Base-by-base conservation (phyloP, 2,329 filamentous ascomycete genomes). In the Fusarium napiforme region DNA sequence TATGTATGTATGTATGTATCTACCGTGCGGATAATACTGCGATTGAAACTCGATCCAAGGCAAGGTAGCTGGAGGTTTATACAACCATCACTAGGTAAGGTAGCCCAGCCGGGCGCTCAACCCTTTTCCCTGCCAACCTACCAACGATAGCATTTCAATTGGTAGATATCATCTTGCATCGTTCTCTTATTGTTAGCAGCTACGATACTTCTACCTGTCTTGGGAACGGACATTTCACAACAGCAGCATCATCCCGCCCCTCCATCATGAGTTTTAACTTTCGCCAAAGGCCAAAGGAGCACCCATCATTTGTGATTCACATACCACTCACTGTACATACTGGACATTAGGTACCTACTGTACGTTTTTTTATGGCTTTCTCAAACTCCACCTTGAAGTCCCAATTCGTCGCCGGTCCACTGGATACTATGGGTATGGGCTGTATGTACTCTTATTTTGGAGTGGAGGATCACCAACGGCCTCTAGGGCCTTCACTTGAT, bases 201-300 rank as follows among this genome's bases (percentile, higher is more conserved):
- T 28, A 30, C 26, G 5, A 7, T 26, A 7, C 60, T 32, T 61
- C 55, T 58, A 62, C 39, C 59, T 47, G 36, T 45, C 47, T 55
- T 40, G n/a, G n/a, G 46, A 59, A 61, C 34, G 39, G 47, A 39
- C 18, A 50, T 67, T 66, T 70, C 67, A 59, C 52, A 49, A 58
- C 60, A 69, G 36, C 52, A 69, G 43, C 70, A 73, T 71, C 70
- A 73, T 73, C 70, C 66, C 60, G 70, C 57, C 60, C 60, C 70
- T 43, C 70, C 65, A 45, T 53, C 52, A 52, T 42, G 5, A 30
- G 34, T 67, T 69, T 71, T 69, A 56, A 47, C 53, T 67, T 68
- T 72, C 34, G 47, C 47, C 43, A 34, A 59, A 60, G 55, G 50
- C 43, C 18, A 46, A 15, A 46, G 45, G 23, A 18, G 23, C 23